A percentile compares a stretch with the other conserved stretches of the same genome.
phyloP scores from a whole-genome alignment of 1,284 basidiomycete genomes.

The Boletus sp. region DNA sequence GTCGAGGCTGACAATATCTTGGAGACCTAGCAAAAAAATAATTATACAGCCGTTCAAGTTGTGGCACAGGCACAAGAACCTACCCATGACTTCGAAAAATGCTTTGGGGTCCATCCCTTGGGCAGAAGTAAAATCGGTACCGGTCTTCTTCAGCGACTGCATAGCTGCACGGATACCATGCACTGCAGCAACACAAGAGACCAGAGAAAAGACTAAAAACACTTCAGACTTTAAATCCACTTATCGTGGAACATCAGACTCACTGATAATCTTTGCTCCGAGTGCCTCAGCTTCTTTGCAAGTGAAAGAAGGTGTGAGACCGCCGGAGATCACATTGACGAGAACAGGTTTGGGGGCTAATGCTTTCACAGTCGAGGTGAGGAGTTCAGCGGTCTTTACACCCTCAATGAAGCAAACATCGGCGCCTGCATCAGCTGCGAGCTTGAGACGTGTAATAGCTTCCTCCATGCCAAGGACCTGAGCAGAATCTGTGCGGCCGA shows the following conservation, averaged over 20 bases:
- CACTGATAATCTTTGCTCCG: conserved; percentile 75
- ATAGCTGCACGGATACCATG: conserved; percentile 71
- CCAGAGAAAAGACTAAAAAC: conserved; percentile 57
- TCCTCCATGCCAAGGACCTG: conserved; percentile 81
- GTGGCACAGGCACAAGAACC: conserved; percentile 10
- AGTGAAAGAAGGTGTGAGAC: conserved; percentile 70
- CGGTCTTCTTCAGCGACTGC: conserved; percentile 69
- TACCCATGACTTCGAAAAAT: conserved; percentile 73
- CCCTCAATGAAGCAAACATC: conserved; percentile 86
- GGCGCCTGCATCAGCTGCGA: conserved; percentile 72
- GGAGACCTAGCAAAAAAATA: conserved; percentile 40
- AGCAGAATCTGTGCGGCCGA: conserved; percentile 79
- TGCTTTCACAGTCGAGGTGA: conserved; percentile 59
- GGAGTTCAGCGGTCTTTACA: conserved; percentile 64
- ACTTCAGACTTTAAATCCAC: not conserved
- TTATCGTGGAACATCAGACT: conserved; percentile 21
- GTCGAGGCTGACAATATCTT: conserved; percentile 56
- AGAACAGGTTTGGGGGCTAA: conserved; percentile 72
- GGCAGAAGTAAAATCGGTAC: conserved; percentile 64
- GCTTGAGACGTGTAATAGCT: conserved; percentile 62
- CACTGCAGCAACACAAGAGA: conserved; percentile 69
- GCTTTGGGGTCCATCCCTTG: conserved; percentile 73
- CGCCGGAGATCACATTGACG: conserved; percentile 75
- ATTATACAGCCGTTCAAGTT: not conserved
- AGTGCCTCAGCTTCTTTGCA: conserved; percentile 60